Conservation (phyloP, 306 rosid genomes). For the Acacia acuminata region DNA sequence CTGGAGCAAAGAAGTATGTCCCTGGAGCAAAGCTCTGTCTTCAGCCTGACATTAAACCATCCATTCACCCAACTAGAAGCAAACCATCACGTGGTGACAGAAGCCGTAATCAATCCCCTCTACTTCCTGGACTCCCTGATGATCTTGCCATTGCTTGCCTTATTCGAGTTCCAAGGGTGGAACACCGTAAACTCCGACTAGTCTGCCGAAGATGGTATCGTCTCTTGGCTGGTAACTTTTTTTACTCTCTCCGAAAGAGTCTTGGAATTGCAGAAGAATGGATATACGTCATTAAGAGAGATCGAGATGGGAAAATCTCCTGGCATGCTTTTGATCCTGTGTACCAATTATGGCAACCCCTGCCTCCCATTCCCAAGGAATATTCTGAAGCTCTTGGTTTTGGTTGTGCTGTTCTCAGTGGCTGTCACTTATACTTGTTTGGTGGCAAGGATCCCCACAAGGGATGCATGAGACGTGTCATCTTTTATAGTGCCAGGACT, state of each 20-base stretch:
- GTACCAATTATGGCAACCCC: constrained; percentile 89
- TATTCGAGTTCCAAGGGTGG: constrained; percentile 76
- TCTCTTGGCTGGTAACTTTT: constrained; percentile 81
- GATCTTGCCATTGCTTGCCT: constrained; percentile 93
- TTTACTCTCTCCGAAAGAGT: constrained; percentile 75
- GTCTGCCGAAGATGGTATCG: constrained; percentile 90
- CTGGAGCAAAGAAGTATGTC: constrained; percentile 76
- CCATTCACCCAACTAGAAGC: constrained; percentile 83
- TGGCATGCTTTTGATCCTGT: constrained; percentile 92
- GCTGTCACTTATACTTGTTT: constrained; percentile 82
- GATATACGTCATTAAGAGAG: constrained; percentile 82
- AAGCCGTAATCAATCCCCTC: constrained; percentile 77
- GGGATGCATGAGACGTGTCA: constrained; percentile 89
- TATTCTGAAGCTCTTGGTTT: constrained; percentile 90
- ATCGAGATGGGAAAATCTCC: constrained; percentile 80
- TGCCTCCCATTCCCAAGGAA: constrained; percentile 87
- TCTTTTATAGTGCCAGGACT: constrained; percentile 78
- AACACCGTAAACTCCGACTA: constrained; percentile 76
- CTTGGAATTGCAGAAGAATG: constrained; percentile 81
- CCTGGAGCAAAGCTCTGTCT: constrained; percentile 89
- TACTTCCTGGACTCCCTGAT: constrained; percentile 89
- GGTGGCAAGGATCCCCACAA: constrained; percentile 84
- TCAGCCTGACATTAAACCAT: constrained; percentile 81
- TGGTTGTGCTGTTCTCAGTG: constrained; percentile 91
- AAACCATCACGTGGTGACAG: constrained; percentile 74